Percentiles rank a stretch among this genome's conserved stretches.
Conservation (phyloP, 352 stramenopile genomes). For the Saprolegnia parasitica region DNA sequence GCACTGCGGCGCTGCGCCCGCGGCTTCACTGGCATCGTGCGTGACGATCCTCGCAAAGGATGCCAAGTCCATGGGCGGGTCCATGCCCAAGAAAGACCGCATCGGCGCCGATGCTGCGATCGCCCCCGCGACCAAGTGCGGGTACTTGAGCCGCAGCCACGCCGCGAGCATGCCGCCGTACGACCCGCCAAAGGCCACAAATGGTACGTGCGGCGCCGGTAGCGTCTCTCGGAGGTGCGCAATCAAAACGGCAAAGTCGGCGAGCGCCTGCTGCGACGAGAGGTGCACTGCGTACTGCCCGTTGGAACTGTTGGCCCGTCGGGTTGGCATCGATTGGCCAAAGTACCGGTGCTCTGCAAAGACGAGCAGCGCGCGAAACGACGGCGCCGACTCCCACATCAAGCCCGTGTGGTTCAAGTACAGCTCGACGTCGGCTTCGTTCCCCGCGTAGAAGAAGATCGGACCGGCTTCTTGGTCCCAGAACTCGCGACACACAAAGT, state of each 20-base stretch:
- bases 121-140: conserved; percentile 59
- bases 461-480: conserved; percentile 40
- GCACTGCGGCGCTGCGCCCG: conserved; percentile 63
- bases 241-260: conserved; percentile 63
- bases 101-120: conserved; percentile 64
- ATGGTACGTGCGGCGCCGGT: conserved; percentile 41
- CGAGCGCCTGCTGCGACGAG: conserved; percentile 41
- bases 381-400: conserved; percentile 64
- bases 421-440: conserved; percentile 60
- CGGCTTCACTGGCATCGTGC: conserved; percentile 60
- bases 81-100: conserved; percentile 48
- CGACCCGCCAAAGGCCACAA: conserved; percentile 75
- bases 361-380: conserved; percentile 58
- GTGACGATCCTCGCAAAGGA: conserved; percentile 43
- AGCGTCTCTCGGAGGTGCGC: conserved; percentile 42
- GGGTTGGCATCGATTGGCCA: conserved; percentile 49
- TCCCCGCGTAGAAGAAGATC: conserved; percentile 71
- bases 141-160: conserved; percentile 73
- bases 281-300: conserved; percentile 33
- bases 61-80: conserved; percentile 46
- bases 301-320: background rate
- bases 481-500: conserved; percentile 65
- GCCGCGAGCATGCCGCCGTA: conserved; percentile 72
- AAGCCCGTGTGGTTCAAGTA: conserved; percentile 67
- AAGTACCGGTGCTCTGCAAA: conserved; percentile 80